phyloP scores from a whole-genome alignment of 768 basidiomycete genomes.

The Hericium alpestre region DNA sequence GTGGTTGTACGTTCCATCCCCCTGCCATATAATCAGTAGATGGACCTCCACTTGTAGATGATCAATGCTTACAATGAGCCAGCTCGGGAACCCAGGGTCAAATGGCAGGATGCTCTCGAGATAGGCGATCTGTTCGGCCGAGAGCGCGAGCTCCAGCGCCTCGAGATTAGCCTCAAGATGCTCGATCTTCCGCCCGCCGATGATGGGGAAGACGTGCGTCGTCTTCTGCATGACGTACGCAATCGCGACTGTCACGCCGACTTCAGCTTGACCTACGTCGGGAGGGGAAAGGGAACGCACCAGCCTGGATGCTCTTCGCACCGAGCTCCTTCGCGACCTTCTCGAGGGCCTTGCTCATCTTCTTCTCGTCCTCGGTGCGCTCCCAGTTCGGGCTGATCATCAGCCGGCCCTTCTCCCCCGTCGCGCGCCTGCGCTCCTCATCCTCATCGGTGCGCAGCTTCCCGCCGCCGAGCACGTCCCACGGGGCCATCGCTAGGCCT shows the following conservation, averaged over 20 bases:
- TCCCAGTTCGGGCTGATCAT: not conserved
- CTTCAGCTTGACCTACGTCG: not conserved
- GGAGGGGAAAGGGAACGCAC: not conserved
- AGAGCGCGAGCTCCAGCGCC: slow-evolving; percentile 31
- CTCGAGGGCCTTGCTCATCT: slow-evolving; percentile 1
- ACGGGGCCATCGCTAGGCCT: slow-evolving; percentile 19
- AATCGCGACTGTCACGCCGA: slow-evolving; percentile 25
- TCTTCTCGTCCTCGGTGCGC: slow-evolving; percentile 4
- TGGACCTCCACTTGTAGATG: not conserved
- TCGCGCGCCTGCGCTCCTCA: slow-evolving; percentile 14
- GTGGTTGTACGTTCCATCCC: slow-evolving; percentile 14
- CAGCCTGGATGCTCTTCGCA: not conserved
- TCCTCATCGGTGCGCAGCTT: slow-evolving; percentile 16
- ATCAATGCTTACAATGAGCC: slow-evolving; percentile 14
- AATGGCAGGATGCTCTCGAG: slow-evolving; percentile 30
- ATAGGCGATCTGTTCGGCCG: slow-evolving; percentile 29
- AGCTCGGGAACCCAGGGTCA: slow-evolving; percentile 29
- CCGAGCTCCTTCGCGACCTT: not conserved
- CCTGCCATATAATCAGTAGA: slow-evolving; percentile 4
- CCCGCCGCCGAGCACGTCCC: slow-evolving; percentile 13
- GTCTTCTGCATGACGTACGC: slow-evolving; percentile 39
- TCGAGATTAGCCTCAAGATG: slow-evolving; percentile 35
- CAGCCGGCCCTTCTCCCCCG: slow-evolving; percentile 16
- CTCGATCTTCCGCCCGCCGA: slow-evolving; percentile 33
- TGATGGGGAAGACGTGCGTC: slow-evolving; percentile 15